A percentile compares a stretch with the other conserved stretches of the same genome.
These are phyloP conservation scores for Iberis pinnata DNA, from an alignment of 345 rosid genomes.

Conservation along the genomic window DNA sequence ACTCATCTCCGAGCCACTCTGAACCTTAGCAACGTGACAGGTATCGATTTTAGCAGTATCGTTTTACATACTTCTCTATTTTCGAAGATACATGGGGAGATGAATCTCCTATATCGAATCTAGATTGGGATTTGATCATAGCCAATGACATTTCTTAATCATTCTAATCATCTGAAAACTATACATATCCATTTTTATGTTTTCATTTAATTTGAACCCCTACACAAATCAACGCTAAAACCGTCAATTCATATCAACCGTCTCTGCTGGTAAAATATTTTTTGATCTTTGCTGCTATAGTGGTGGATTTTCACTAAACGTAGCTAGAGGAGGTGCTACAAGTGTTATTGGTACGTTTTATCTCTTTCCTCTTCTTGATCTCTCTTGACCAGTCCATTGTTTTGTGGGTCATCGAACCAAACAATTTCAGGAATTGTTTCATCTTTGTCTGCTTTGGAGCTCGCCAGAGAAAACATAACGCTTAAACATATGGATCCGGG, in stretches of 20 bases:
- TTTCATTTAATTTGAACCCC: too few species aligned
- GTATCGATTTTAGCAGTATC: too few species aligned
- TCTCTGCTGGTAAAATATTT: slow-evolving; percentile 61
- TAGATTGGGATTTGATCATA: slow-evolving; percentile 80
- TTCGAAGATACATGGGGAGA: slow-evolving; percentile 92
- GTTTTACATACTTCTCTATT: too few species aligned
- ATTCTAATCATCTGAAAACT: neutral
- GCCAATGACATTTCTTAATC: slow-evolving; percentile 82
- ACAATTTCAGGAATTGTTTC: slow-evolving; percentile 63
- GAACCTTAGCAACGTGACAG: too few species aligned
- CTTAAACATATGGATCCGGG: slow-evolving; percentile 65
- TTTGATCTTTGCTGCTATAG: slow-evolving; percentile 88
- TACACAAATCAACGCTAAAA: slow-evolving; percentile 84
- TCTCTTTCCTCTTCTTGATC: neutral
- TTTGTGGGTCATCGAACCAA: slow-evolving; percentile 3
- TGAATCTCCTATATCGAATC: slow-evolving; percentile 48
- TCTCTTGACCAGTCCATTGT: neutral
- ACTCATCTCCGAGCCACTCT: too few species aligned
- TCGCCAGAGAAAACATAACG: slow-evolving; percentile 67
- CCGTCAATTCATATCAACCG: slow-evolving; percentile 57
- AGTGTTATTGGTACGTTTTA: slow-evolving; percentile 43
- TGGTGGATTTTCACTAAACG: slow-evolving; percentile 85
- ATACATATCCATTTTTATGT: too few species aligned
- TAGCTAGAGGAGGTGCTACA: slow-evolving; percentile 60
- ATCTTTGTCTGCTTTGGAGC: slow-evolving; percentile 79